These are phyloP conservation scores for Didymella pomorum DNA, from an alignment of 2,329 filamentous ascomycete genomes.

Conservation along the genomic window DNA sequence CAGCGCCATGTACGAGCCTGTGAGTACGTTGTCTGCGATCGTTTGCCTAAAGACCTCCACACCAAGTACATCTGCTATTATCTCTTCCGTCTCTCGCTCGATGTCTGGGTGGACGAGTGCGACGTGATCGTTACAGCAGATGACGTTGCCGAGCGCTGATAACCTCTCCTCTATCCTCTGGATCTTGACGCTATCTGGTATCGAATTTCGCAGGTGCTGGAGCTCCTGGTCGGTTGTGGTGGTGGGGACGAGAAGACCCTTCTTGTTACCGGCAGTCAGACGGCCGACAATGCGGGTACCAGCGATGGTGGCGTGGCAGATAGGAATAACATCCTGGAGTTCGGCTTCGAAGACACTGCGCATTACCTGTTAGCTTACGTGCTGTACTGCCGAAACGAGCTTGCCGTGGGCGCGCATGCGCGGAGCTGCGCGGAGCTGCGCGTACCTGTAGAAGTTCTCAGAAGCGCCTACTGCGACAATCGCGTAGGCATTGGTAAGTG, in stretches of 20 bases:
- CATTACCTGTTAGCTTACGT: conserved; percentile 27
- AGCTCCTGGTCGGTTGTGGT: conserved; percentile 97
- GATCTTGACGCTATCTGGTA: conserved; percentile 91
- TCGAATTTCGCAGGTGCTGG: conserved; percentile 92
- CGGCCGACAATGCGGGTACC: conserved; percentile 96
- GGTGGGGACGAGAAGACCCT: conserved; percentile 94
- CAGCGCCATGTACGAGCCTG: conserved; percentile 94
- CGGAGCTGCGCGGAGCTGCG: neutral
- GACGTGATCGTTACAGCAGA: conserved; percentile 95
- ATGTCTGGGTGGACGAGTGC: conserved; percentile 95
- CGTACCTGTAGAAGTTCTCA: conserved; percentile 95
- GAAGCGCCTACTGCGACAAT: conserved; percentile 93
- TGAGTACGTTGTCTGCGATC: conserved; percentile 94
- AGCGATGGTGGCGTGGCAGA: conserved; percentile 94
- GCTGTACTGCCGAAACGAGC: neutral
- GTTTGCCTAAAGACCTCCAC: conserved; percentile 94
- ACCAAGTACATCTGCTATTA: conserved; percentile 91
- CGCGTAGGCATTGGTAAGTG: conserved; percentile 96
- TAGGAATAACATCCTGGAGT: conserved; percentile 95
- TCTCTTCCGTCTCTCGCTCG: conserved; percentile 97
- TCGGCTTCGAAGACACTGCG: conserved; percentile 92
- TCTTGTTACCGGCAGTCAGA: conserved; percentile 94
- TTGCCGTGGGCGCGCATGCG: conserved; percentile 3
- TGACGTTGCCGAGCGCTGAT: conserved; percentile 95
- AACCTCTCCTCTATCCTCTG: conserved; percentile 97